Base-by-base conservation (phyloP, 2,329 filamentous ascomycete species). In the Pseudocercospora fijiensis region DNA sequence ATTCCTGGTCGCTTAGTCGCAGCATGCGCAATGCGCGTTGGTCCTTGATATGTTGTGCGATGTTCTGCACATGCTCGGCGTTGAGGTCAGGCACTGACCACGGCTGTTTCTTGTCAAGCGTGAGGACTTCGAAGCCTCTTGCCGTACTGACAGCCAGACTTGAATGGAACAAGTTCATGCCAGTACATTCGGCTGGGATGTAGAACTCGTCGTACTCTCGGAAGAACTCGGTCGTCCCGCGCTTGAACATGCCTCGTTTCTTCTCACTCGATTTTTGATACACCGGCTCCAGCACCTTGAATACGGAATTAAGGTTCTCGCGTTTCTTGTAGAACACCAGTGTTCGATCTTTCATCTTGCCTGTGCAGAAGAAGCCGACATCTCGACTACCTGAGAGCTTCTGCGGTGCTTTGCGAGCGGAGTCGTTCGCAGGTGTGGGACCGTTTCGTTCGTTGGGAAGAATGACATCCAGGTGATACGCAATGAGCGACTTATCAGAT, bases 161-260 rank as follows among this genome's bases (percentile, higher is more conserved):
- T 0, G 90, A 92, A 76, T 97, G 92, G 85, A 98, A 99, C 58
- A 99, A 86, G 77, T 97, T 98, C 75, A 99, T 90, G 55, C 91
- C 92, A 77, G 90, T 96, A 77, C 92, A 97, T 75, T 99, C 96
- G 2, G 91, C 89, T 0, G 95, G 95, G 70, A 99, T 93, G 79
- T 98, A 99, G 78, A 99, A 99, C 71, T 98, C 95, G 79, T 99
- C 95, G 76, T 93, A 99, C 75, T 99, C 95, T 67, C 95, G 90
- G 87, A 98, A 99, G 72, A 94, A 94, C 72, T 99, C 95, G 0
- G 94, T 97, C 64, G 86, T 88, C 20, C 92, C 92, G 9, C 85
- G 85, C 18, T 87, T 81, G 74, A 86, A 88, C 67, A 89, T 81
- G 8, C 91, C 87, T 4, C 87, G 85, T 72, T 89, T 91, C 81